Evolutionary conservation across 2,329 filamentous ascomycete species (phyloP).

Genomic region (Pseudogymnoascus sp.): DNA sequence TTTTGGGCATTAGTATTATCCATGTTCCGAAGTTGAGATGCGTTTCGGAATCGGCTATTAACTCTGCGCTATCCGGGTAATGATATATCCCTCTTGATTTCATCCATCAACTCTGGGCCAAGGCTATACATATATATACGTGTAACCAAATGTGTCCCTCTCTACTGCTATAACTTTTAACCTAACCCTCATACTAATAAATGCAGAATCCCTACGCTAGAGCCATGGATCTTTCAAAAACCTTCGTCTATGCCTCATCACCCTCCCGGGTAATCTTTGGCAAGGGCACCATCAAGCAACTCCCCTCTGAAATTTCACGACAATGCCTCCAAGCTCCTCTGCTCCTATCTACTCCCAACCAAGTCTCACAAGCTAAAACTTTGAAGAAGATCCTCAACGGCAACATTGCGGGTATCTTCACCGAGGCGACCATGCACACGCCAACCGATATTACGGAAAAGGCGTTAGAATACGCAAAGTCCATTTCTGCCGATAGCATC

Average conservation of each 20-base stretch:
- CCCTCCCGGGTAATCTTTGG: conserved; percentile 49
- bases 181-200: neutral
- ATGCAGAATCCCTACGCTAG: neutral
- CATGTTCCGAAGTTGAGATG: neutral
- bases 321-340: conserved; percentile 42
- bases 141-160: neutral
- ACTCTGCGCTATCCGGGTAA: neutral
- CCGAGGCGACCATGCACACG: conserved; percentile 55
- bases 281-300: conserved; percentile 43
- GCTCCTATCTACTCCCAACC: conserved; percentile 46
- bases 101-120: neutral
- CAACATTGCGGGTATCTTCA: conserved; percentile 42
- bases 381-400: conserved; percentile 38
- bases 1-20: too few relatives aligned
- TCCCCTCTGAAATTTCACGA: conserved; percentile 35
- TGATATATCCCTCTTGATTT: neutral
- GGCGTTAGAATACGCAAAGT: conserved; percentile 40
- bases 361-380: conserved; percentile 37
- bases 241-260: conserved; percentile 47
- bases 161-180: neutral
- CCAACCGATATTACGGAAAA: conserved; percentile 48
- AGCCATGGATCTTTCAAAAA: conserved; percentile 16
- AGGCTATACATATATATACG: neutral
- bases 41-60: neutral
- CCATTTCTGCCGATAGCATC: conserved; percentile 42